Evolutionary conservation across 345 rosid species (phyloP), one percentile per base, ranked within the genome.

Genomic region (Salix dunnii): DNA sequence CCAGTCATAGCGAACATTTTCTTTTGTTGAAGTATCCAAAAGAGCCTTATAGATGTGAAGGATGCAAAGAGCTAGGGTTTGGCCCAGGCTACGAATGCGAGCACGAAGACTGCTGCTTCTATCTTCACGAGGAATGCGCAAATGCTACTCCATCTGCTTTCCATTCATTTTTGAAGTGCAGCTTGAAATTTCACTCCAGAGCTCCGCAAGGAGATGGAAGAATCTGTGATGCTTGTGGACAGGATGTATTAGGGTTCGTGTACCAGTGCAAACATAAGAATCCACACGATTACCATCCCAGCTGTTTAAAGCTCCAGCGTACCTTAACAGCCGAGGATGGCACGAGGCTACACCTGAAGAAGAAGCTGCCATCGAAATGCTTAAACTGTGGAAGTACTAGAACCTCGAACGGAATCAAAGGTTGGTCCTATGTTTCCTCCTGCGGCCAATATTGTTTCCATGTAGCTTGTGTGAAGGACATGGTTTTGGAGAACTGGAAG

Each of bases 211-310:
- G 4, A 3, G 68, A 20, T n/a, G 33, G 16, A 21, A 75, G 77
- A 67, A 13, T 13, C 20, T 75, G 77, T 1, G 65, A 75, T 43
- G 77, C 77, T 16, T 75, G 77, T 51, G 77, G 77, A 33, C 53
- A 46, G n/a, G 72, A 66, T 6, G 62, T 75, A 2, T 30, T 3
- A 49, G 71, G 77, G 63, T 64, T 48, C 51, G 77, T 66, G 30
- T 75, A 75, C 38, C 77, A 75, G 48, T 65, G 72, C 48, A 51
- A 16, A 2, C 35, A 75, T 48, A 48, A 46, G 31, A 0, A 16
- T 0, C 72, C 77, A 2, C 25, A n/a, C 5, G 72, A 75, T 18
- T 46, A 48, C 21, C 77, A 75, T 18, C 77, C 77, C 5, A 16
- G 63, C 9, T 75, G 77, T 17, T 3, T 35, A 9, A 66, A 66